Percentiles rank a stretch among this genome's conserved stretches.
phyloP scores from a whole-genome alignment of 2,329 filamentous ascomycete species.

The Chlorencoelia australis region DNA sequence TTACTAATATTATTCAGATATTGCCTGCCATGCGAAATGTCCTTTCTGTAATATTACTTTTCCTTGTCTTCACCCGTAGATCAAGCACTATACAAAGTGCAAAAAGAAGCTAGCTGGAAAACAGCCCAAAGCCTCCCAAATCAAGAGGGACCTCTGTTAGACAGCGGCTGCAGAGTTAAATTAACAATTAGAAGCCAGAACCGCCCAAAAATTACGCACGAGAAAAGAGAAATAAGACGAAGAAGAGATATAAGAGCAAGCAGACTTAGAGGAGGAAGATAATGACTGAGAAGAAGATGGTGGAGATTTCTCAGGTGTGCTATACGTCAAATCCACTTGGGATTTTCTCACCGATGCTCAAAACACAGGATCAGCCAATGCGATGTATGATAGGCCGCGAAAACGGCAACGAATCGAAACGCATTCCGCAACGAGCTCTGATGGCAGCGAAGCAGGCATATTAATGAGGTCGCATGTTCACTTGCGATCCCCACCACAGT shows the following conservation, averaged over 20 bases:
- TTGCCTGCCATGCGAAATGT: neutral
- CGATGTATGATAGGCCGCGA: neutral
- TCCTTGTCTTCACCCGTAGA: neutral
- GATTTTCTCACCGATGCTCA: neutral
- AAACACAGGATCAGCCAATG: neutral
- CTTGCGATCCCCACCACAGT: neutral
- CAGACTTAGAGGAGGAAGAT: neutral
- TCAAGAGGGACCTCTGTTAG: slow-evolving; percentile 1
- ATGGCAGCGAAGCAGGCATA: neutral
- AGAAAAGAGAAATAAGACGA: neutral
- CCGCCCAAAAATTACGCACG: neutral
- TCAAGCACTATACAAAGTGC: neutral
- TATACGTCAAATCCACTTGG: neutral
- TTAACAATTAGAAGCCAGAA: slow-evolving; percentile 2
- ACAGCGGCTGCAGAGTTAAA: slow-evolving; percentile 1
- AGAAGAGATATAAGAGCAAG: neutral
- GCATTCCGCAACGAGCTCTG: neutral
- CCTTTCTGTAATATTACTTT: neutral
- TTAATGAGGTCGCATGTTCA: neutral
- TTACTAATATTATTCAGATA: neutral
- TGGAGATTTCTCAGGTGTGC: neutral
- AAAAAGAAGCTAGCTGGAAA: neutral
- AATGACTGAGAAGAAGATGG: neutral
- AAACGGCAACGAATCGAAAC: neutral
- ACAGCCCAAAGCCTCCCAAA: neutral